Conservation (phyloP, 345 rosid species). For the Cardamine chenopodiifolia region DNA sequence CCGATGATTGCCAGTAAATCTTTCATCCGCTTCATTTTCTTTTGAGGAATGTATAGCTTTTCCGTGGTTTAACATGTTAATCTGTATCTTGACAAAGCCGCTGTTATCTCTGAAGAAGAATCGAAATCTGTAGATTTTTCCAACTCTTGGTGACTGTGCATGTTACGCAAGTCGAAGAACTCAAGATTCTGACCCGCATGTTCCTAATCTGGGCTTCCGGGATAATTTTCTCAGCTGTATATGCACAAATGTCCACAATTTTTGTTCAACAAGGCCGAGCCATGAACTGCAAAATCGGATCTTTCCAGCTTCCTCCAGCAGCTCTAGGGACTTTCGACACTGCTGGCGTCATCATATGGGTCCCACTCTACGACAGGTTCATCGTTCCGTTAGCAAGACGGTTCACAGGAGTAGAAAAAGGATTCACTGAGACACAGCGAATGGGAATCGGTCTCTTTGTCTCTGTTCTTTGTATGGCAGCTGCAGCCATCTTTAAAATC, state of each 20-base stretch:
- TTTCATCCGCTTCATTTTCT: background rate
- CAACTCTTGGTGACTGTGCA: constrained; percentile 82
- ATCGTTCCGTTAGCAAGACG: constrained; percentile 77
- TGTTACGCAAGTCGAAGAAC: constrained; percentile 95
- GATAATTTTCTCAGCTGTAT: constrained; percentile 77
- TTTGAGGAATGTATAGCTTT: background rate
- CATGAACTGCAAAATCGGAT: constrained; percentile 83
- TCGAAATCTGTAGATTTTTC: constrained; percentile 56
- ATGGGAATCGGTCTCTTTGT: constrained; percentile 92
- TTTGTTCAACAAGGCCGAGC: constrained; percentile 92
- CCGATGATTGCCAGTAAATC: constrained; percentile 59
- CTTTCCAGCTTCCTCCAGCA: constrained; percentile 88
- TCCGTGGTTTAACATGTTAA: background rate
- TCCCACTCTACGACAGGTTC: constrained; percentile 76
- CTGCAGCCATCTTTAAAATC: constrained; percentile 84
- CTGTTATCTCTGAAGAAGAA: constrained; percentile 71
- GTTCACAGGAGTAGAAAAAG: constrained; percentile 82
- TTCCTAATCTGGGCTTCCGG: constrained; percentile 96
- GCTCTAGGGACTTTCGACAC: constrained; percentile 81
- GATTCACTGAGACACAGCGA: constrained; percentile 86
- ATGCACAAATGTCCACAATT: constrained; percentile 90
- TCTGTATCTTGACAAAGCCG: constrained; percentile 80
- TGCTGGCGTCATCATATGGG: constrained; percentile 81
- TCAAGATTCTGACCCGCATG: constrained; percentile 89
- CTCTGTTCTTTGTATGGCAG: constrained; percentile 72